These are phyloP conservation scores for Euphrasia arctica DNA, from an alignment of 305 asterid species.

Conservation along the genomic window DNA sequence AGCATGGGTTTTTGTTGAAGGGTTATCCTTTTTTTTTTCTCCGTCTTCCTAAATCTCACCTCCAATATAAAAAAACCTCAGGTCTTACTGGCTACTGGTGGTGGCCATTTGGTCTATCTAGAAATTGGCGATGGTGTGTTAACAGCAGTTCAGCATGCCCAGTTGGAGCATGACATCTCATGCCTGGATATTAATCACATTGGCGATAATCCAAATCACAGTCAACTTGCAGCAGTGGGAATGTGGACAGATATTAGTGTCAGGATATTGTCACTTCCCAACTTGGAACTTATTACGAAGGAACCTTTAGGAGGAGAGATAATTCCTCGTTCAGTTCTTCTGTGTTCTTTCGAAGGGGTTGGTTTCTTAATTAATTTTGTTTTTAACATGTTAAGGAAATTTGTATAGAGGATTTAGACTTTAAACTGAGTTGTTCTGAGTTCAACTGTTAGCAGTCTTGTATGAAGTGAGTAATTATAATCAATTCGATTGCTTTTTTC, in stretches of 20 bases:
- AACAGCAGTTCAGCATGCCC: constrained; percentile 57
- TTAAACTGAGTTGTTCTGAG: too few species aligned
- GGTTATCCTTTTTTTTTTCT: too few species aligned
- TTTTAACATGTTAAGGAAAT: too few species aligned
- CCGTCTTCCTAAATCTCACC: too few species aligned
- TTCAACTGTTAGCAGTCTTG: background rate
- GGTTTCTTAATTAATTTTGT: constrained; percentile 28
- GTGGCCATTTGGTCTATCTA: constrained; percentile 86
- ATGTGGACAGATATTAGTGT: constrained; percentile 91
- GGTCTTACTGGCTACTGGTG: constrained; percentile 92
- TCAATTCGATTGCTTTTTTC: constrained; percentile 22
- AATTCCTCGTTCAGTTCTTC: constrained; percentile 89
- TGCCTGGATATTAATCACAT: constrained; percentile 93
- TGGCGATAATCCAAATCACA: constrained; percentile 68
- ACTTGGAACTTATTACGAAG: constrained; percentile 62
- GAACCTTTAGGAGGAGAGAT: constrained; percentile 92
- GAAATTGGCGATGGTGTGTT: constrained; percentile 87
- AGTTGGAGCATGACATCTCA: constrained; percentile 82
- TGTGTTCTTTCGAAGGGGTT: constrained; percentile 94
- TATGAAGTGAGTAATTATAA: constrained; percentile 15
- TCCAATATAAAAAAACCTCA: constrained; percentile 19
- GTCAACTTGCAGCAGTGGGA: constrained; percentile 88
- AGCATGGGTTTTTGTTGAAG: too few species aligned
- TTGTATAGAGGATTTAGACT: too few species aligned
- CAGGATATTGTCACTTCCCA: constrained; percentile 83